Evolutionary conservation across 225 moss, liverwort and hornwort genomes (phyloP).

Genomic region (Pseudoscleropodium purum): DNA sequence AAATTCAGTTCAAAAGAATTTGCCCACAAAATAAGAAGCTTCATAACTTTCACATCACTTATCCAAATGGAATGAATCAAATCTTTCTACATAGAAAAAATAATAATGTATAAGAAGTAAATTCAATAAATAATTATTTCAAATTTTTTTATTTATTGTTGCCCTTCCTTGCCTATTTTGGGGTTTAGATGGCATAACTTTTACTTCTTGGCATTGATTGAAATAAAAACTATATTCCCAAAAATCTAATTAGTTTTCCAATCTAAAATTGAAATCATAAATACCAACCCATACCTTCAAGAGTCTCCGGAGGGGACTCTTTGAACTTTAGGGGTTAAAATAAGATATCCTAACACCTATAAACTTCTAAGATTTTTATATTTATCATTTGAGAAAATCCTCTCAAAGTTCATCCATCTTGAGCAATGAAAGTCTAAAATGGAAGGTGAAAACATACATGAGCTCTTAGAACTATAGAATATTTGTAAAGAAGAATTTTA

Average conservation of each 20-base stretch:
- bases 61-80: not conserved
- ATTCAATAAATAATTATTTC: not conserved
- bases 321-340: not conserved
- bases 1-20: not conserved
- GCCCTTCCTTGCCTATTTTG: rapidly evolving
- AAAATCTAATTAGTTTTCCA: rapidly evolving
- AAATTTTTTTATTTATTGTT: not conserved
- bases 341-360: not conserved
- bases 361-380: not conserved
- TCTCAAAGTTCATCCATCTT: not conserved
- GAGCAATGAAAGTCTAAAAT: not conserved
- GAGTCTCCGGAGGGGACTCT: rapidly evolving
- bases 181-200: not conserved
- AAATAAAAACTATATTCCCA: not conserved
- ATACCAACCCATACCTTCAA: not conserved
- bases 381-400: not conserved
- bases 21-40: not conserved
- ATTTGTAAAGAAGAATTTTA: not conserved
- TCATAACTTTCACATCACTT: not conserved
- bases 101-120: not conserved
- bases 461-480: not conserved
- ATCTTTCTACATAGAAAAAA: not conserved
- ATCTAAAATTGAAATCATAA: not conserved
- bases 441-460: not conserved
- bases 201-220: rapidly evolving